Conservation (phyloP, 257 asterid genomes). For the Solanum dulcamara region DNA sequence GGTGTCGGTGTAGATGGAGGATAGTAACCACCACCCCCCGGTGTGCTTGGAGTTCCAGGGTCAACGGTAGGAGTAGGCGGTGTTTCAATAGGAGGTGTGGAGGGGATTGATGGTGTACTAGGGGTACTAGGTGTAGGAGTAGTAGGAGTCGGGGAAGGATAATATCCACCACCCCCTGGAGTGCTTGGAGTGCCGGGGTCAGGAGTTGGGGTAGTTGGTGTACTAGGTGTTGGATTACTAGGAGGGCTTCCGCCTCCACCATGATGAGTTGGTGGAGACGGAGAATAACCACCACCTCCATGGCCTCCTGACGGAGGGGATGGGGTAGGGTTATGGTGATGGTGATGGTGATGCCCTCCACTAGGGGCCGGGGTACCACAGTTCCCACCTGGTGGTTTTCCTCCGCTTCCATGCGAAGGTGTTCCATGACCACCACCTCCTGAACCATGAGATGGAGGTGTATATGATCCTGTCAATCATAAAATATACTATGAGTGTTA, state of each 20-base stretch:
- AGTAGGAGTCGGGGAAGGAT: constrained; percentile 2
- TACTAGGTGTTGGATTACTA: neutral
- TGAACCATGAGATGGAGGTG: constrained; percentile 1
- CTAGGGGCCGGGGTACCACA: constrained; percentile 60
- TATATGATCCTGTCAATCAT: constrained; percentile 20
- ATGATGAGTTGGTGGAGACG: neutral
- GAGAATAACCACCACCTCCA: constrained; percentile 5
- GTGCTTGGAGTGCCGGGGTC: neutral
- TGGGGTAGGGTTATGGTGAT: constrained; percentile 31
- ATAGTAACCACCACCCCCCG: constrained; percentile 42
- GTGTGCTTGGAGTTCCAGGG: constrained; percentile 26
- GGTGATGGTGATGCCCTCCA: constrained; percentile 39
- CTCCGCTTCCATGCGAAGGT: constrained; percentile 31
- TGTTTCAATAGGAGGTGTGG: neutral
- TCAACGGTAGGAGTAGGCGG: constrained; percentile 7
- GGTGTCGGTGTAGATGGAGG: neutral
- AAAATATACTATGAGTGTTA: neutral
- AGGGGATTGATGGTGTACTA: constrained; percentile 2
- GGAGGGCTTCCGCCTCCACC: neutral
- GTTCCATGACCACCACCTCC: neutral
- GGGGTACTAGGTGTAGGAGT: constrained; percentile 32
- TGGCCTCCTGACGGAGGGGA: constrained; percentile 22
- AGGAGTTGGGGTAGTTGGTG: neutral
- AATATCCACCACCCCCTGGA: neutral
- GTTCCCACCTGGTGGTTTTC: constrained; percentile 42